Percentiles rank a stretch among this genome's conserved stretches.
Conservation (phyloP, 805 yeast species). For the Schwanniomyces pseudopolymorphus region DNA sequence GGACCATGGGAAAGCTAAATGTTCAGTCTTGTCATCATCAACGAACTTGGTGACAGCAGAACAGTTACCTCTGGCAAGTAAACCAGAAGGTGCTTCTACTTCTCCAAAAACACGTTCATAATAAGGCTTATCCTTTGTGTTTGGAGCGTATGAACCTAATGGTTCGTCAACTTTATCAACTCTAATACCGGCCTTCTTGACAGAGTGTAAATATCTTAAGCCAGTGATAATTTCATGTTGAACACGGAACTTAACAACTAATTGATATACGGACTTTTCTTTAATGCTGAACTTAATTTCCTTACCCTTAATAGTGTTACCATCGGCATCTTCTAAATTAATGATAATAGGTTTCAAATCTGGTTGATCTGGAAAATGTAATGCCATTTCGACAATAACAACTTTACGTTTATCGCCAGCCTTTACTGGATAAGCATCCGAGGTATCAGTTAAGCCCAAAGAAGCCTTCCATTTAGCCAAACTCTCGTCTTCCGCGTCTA, state of each 20-base stretch:
- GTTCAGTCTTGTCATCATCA: conserved; percentile 80
- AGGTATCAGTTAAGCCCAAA: conserved; percentile 66
- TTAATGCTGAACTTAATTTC: conserved; percentile 72
- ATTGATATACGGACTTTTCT: conserved; percentile 72
- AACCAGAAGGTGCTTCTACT: conserved; percentile 89
- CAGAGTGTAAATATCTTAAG: conserved; percentile 76
- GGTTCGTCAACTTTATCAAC: conserved; percentile 87
- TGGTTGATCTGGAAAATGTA: conserved; percentile 65
- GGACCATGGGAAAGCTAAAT: conserved; percentile 79
- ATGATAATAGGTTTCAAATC: conserved; percentile 58
- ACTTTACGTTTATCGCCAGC: conserved; percentile 76
- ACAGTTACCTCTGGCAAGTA: conserved; percentile 84
- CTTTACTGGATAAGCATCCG: conserved; percentile 56
- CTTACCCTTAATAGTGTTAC: conserved; percentile 55
- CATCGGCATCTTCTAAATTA: conserved; percentile 59
- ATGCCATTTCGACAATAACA: conserved; percentile 73
- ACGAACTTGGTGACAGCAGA: conserved; percentile 77
- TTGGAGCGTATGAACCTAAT: conserved; percentile 89
- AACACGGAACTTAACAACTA: conserved; percentile 74
- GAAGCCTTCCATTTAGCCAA: conserved; percentile 90
- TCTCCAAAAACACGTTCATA: conserved; percentile 56
- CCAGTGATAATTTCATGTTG: conserved; percentile 94
- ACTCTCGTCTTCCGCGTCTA: conserved; percentile 90
- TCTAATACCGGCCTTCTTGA: conserved; percentile 84
- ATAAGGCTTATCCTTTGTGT: conserved; percentile 73